A percentile compares a stretch with the other conserved stretches of the same genome.
These are phyloP conservation scores for Tritrichomonas foetus DNA, from an alignment of 208 protist genomes.

Conservation along the genomic window DNA sequence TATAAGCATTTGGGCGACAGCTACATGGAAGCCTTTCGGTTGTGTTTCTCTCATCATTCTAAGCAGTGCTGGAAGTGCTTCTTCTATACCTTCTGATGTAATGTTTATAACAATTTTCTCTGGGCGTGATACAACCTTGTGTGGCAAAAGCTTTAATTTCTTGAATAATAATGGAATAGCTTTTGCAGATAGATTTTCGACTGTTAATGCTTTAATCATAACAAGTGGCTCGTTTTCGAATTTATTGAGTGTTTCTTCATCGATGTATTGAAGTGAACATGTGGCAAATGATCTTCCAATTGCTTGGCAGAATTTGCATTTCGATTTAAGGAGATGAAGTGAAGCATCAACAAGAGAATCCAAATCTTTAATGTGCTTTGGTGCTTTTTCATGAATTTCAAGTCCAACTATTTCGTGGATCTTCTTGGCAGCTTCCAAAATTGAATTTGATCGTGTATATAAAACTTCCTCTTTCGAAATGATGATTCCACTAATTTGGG, in stretches of 20 bases:
- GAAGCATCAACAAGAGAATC: background rate
- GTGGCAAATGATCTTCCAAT: background rate
- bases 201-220: background rate
- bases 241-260: background rate
- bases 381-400: background rate
- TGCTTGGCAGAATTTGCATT: background rate
- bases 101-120: too few relatives aligned
- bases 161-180: background rate
- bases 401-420: background rate
- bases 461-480: background rate
- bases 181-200: background rate
- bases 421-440: background rate
- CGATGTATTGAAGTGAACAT: background rate
- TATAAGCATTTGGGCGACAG: too few relatives aligned
- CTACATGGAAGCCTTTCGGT: too few relatives aligned
- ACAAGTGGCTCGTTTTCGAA: background rate
- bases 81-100: too few relatives aligned
- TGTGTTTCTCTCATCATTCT: too few relatives aligned
- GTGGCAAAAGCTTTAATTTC: background rate
- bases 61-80: too few relatives aligned
- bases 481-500: background rate
- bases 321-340: background rate
- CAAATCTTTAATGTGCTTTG: background rate
- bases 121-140: too few relatives aligned
- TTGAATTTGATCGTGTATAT: background rate